phyloP scores from a whole-genome alignment of 2,329 filamentous ascomycete genomes.

The Colletotrichum limetticola region DNA sequence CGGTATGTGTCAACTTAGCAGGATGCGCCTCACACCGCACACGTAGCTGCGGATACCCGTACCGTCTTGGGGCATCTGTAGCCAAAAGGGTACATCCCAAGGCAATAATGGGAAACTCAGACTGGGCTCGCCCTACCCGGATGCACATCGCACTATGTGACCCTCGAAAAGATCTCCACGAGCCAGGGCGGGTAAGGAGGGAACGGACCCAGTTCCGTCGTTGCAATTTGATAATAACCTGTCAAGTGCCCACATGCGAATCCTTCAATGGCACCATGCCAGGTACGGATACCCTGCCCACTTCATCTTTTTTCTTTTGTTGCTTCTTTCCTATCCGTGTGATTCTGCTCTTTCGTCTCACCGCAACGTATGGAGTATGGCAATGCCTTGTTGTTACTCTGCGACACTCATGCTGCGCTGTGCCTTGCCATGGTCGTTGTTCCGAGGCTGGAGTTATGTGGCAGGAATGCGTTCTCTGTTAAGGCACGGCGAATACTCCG shows the following conservation, averaged over 20 bases:
- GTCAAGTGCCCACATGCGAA: neutral
- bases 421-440: constrained; percentile 2
- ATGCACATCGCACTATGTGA: neutral
- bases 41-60: neutral
- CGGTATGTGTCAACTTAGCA: neutral
- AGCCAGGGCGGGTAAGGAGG: neutral
- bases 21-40: neutral
- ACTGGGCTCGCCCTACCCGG: neutral
- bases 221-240: neutral
- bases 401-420: neutral
- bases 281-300: neutral
- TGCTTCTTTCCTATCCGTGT: no score
- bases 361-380: neutral
- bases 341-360: neutral
- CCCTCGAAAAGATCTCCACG: neutral
- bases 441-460: neutral
- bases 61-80: neutral
- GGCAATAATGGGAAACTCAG: neutral
- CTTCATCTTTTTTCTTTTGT: neutral
- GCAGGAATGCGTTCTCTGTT: neutral
- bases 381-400: neutral
- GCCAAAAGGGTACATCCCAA: neutral
- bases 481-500: neutral
- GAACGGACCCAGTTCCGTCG: neutral
- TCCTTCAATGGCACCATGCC: neutral